phyloP scores from a whole-genome alignment of 2,329 filamentous ascomycete genomes.

The Lasiodiplodia hormozganensis region DNA sequence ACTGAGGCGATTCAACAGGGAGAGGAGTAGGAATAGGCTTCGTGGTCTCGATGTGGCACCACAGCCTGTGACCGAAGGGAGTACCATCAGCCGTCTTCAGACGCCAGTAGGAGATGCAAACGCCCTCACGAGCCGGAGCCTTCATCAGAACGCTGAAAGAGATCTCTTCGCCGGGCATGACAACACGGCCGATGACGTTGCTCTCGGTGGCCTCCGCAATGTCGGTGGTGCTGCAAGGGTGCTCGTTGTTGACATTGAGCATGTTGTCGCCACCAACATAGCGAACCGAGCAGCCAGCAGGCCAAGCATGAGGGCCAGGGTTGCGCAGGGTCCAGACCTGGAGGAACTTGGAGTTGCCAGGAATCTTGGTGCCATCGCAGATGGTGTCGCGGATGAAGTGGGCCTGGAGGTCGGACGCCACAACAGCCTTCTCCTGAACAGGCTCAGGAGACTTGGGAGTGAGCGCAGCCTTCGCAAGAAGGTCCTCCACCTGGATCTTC shows the following conservation, averaged over 20 bases:
- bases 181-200: constrained; percentile 72
- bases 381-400: constrained; percentile 81
- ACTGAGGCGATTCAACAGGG: constrained; percentile 25
- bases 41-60: constrained; percentile 84
- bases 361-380: constrained; percentile 75
- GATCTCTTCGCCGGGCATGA: constrained; percentile 76
- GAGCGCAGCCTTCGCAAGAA: constrained; percentile 32
- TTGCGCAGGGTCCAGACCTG: constrained; percentile 95
- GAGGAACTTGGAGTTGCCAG: constrained; percentile 76
- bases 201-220: constrained; percentile 83
- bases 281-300: constrained; percentile 85
- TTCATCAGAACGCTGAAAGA: constrained; percentile 86
- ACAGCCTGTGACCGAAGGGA: constrained; percentile 91
- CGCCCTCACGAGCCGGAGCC: constrained; percentile 77
- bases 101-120: constrained; percentile 95
- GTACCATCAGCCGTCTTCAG: constrained; percentile 80
- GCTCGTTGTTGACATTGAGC: constrained; percentile 84
- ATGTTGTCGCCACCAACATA: constrained; percentile 96
- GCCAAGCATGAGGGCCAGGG: constrained; percentile 80
- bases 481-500: constrained; percentile 40
- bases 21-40: constrained; percentile 18
- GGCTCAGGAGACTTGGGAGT: constrained; percentile 16
- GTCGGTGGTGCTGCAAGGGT: constrained; percentile 78
- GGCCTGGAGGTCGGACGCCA: constrained; percentile 58
- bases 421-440: constrained; percentile 31